These are phyloP conservation scores for Epichloe festucae DNA, from an alignment of 2,329 filamentous ascomycete genomes.

Conservation along the genomic window DNA sequence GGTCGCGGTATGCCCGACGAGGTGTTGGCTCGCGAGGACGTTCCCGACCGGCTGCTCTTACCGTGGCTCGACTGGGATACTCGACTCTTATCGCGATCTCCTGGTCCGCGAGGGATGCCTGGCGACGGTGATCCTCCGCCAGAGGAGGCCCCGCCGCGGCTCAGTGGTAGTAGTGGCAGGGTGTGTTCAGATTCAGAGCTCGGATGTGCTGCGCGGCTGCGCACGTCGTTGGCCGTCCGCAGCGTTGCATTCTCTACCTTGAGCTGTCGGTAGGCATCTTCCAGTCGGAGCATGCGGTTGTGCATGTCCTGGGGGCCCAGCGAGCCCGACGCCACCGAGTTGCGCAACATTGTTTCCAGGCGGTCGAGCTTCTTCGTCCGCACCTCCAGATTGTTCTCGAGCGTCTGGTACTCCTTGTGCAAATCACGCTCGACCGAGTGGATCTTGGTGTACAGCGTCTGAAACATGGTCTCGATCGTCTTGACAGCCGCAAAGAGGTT, in stretches of 20 bases:
- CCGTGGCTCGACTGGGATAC: conserved; percentile 17
- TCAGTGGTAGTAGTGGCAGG: neutral
- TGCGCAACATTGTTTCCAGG: conserved; percentile 67
- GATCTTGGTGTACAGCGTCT: conserved; percentile 66
- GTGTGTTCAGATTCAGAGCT: conserved; percentile 25
- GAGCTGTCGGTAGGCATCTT: conserved; percentile 48
- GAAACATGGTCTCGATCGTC: conserved; percentile 69
- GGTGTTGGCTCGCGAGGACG: conserved; percentile 18
- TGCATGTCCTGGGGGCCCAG: conserved; percentile 30
- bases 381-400: conserved; percentile 69
- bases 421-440: conserved; percentile 78
- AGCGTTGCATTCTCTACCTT: conserved; percentile 59
- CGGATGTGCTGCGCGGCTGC: conserved; percentile 34
- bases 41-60: conserved; percentile 18
- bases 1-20: conserved; percentile 15
- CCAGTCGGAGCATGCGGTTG: conserved; percentile 37
- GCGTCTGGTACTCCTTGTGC: conserved; percentile 77
- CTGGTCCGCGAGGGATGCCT: conserved; percentile 36
- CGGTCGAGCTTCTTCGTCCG: conserved; percentile 78
- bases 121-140: conserved; percentile 38
- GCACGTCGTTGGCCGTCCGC: conserved; percentile 47
- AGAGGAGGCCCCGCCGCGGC: conserved; percentile 15
- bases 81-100: conserved; percentile 33
- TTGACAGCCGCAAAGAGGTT: conserved; percentile 81
- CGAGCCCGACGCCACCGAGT: conserved; percentile 40